Base-by-base conservation (phyloP, 192 early-diverging fungal species). In the Coemansia sp. region DNA sequence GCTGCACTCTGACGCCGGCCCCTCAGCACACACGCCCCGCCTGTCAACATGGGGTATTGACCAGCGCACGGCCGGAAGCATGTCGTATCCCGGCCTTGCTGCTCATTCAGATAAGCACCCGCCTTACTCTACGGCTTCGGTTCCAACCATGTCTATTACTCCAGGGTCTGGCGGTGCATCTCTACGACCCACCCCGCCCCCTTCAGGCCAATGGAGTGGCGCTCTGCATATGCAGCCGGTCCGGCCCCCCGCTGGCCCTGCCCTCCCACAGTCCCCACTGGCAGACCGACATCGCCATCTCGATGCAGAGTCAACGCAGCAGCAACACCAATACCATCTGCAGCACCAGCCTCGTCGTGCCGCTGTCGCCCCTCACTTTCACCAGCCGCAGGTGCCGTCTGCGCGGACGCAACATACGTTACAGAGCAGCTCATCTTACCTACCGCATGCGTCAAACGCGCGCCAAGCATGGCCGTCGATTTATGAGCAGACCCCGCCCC, bases 201-300 rank as follows among this genome's bases (percentile, higher is more conserved):
- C 31, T 53, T 19, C 57, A n/a, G 54, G 48, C 18, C 26, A 49
- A 21, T 63, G 61, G 61, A 54, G 51, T 32, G 53, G 53, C 41
- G 48, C 28, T 24, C 48, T 22, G 58, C 58, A 49, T 27, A 58
- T 63, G 34, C 68, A 62, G 22, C 18, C 62, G 22, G n/a, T 49
- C 8, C 58, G 49, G 21, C 12, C 24, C 2, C 19, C 53, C 25
- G 59, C 58, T 14, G 22, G 61, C n/a, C 27, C 56, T 22, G 62
- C 66, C 5, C 62, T 60, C 10, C 67, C 71, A 49, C 66, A 69
- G 47, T 73, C 71, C 21, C 71, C 67, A 3, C 67, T 32, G 68
- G 62, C 58, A 38, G 51, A 73, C 30, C 53, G 53, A 28, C 49
- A 61, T 26, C 60, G 51, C 48, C 60, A 61, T 27, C 62, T 26